Conservation (phyloP, 495 filamentous ascomycete species). For the Lasiosphaeria miniovina region DNA sequence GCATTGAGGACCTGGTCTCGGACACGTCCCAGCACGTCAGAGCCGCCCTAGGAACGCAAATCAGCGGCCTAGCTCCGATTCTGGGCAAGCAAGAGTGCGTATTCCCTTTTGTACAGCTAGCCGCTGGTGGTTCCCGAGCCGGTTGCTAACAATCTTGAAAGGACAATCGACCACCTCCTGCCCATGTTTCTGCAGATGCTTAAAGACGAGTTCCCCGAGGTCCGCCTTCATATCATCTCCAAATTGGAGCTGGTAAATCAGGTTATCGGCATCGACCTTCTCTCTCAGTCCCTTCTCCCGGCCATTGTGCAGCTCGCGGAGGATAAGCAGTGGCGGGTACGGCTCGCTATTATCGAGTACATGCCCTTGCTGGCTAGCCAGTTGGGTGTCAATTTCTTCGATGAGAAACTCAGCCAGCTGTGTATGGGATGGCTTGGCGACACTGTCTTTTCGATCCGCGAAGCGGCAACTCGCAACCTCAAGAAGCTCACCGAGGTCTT, state of each 20-base stretch:
- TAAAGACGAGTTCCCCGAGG: constrained; percentile 98
- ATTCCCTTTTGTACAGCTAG: not conserved
- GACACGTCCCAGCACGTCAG: constrained; percentile 96
- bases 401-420: constrained; percentile 89
- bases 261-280: constrained; percentile 94
- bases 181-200: constrained; percentile 99
- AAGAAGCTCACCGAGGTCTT: constrained; percentile 99
- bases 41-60: constrained; percentile 91
- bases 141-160: constrained; percentile 33
- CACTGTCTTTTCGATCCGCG: constrained; percentile 96
- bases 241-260: constrained; percentile 98
- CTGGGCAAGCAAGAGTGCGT: constrained; percentile 95
- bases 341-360: constrained; percentile 97
- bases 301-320: constrained; percentile 98
- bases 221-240: constrained; percentile 96
- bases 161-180: constrained; percentile 91
- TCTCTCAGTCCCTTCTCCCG: constrained; percentile 93
- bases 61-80: constrained; percentile 94
- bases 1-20: constrained; percentile 91
- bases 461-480: constrained; percentile 93
- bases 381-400: constrained; percentile 95
- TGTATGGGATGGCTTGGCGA: constrained; percentile 99
- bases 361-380: constrained; percentile 95
- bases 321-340: constrained; percentile 99
- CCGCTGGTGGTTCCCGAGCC: not conserved